Evolutionary conservation across 2,329 filamentous ascomycete genomes (phyloP), one percentile per base, ranked within the genome.

Genomic region (Colletotrichum sp.): DNA sequence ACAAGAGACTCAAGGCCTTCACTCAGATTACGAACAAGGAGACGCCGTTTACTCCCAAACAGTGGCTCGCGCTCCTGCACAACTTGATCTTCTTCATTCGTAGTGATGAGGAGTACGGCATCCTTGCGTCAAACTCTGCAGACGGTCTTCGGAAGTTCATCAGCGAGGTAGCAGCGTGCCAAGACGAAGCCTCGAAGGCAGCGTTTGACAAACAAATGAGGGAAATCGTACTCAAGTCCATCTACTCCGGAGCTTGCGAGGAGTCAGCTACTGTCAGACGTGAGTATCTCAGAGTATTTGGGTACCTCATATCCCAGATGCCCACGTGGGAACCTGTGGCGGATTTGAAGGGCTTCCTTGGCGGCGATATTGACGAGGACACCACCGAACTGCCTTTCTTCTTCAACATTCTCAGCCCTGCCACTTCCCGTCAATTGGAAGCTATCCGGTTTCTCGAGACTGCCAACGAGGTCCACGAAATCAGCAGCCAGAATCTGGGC

Each of bases 81-180:
- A 99, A 99, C 81, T 91, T 98, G 87, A 89, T 98, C 3, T 99
- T 93, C 85, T 97, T 94, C 81, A 93, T 98, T 78, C 93, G 93
- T 78, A 92, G 96, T 78, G 93, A 95, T 71, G 95, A 98, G 77
- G 97, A 99, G 83, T 93, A 98, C 78, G 95, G 95, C 62, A 95
- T 98, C 65, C 87, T 98, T 16, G 89, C 92, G 0, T 89, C 90
- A 3, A 98, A 96, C 82, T 95, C 97, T 8, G 95, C 96, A 0
- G 94, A 96, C 80, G 92, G 92, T 7, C 86, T 99, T 52, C 94
- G 94, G 80, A 91, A 93, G 68, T 97, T 98, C 81, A 89, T 98
- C 39, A 91, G 95, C 79, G 89, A 91, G 64, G 89, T 90, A 4
- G 86, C 90, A 4, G 81, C 86, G n/a, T 87, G 86, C 26, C 81